Base-by-base conservation (phyloP, 2,329 filamentous ascomycete genomes). In the Diaporthe amygdali region DNA sequence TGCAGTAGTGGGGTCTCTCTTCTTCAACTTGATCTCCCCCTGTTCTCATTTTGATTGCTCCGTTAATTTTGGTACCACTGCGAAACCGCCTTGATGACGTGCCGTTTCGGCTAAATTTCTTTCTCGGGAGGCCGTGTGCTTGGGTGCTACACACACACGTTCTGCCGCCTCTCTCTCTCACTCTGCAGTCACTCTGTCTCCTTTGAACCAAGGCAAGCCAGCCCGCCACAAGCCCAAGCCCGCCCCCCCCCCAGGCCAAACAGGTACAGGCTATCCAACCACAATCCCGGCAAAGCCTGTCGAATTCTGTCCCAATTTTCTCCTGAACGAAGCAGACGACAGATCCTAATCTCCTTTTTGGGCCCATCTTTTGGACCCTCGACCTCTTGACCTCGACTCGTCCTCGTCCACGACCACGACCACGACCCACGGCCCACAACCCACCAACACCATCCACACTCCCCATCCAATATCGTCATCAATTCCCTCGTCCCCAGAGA, bases 91-190 rank as follows among this genome's bases (percentile, higher is more conserved):
- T 64, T 71, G 63, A 72, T 71, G 71, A 71, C 71, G 71, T 71
- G 70, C 71, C 54, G 71, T 68, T 59, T 71, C 47, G 71, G 68
- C 66, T 72, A 68, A 68, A 71, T 71, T 59, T 68, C 63, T 66
- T 61, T 27, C 15, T 71, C 37, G 25, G 44, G n/a, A 25, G 37
- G 37, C 9, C 37, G 4, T 34, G 44, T 17, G n/a, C n/a, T n/a
- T n/a, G n/a, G n/a, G n/a, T n/a, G n/a, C n/a, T n/a, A n/a, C n/a
- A n/a, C n/a, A n/a, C n/a, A n/a, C n/a, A n/a, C n/a, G n/a, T n/a
- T 66, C 20, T 30, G 39, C 25, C 32, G 52, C 15, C 20, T 44
- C 5, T 27, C 2, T 47, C 17, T 49, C 30, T 30, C n/a, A 61
- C 27, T 39, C 20, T 17, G 46, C 47, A n/a, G n/a, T n/a, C n/a